Conservation (phyloP, 192 early-diverging fungal genomes). For the Mycoemilia scoparia region DNA sequence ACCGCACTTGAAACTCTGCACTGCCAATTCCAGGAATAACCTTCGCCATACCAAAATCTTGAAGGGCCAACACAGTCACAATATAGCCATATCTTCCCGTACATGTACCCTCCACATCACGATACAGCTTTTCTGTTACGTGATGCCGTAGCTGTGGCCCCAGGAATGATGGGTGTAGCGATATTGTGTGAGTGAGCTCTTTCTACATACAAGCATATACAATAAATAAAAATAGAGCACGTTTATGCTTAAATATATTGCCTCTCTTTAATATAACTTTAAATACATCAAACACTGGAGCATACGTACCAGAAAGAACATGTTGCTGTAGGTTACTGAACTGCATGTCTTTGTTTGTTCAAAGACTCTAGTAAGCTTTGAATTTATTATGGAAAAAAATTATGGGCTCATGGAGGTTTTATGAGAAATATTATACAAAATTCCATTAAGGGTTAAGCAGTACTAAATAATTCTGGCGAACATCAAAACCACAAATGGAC, state of each 20-base stretch:
- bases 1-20: constrained; percentile 80
- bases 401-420: too few species aligned
- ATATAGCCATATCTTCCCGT: constrained; percentile 87
- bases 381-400: too few species aligned
- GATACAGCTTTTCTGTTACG: constrained; percentile 66
- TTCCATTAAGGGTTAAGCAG: too few species aligned
- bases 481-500: too few species aligned
- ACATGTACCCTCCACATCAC: constrained; percentile 91
- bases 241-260: background rate
- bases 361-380: too few species aligned
- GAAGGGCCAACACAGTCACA: constrained; percentile 66
- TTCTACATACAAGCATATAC: constrained; percentile 30
- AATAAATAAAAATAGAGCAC: background rate
- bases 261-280: too few species aligned
- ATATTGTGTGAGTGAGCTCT: constrained; percentile 81
- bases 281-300: too few species aligned
- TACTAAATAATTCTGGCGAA: too few species aligned
- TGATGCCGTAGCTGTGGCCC: constrained; percentile 58
- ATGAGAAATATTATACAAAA: too few species aligned
- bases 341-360: too few species aligned
- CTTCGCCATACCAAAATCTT: constrained; percentile 66
- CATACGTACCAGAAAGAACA: too few species aligned
- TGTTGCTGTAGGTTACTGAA: too few species aligned
- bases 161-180: constrained; percentile 83
- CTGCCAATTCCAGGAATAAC: constrained; percentile 54